Conservation (phyloP, 2,329 filamentous ascomycete genomes). For the Aspergillus fijiensis region DNA sequence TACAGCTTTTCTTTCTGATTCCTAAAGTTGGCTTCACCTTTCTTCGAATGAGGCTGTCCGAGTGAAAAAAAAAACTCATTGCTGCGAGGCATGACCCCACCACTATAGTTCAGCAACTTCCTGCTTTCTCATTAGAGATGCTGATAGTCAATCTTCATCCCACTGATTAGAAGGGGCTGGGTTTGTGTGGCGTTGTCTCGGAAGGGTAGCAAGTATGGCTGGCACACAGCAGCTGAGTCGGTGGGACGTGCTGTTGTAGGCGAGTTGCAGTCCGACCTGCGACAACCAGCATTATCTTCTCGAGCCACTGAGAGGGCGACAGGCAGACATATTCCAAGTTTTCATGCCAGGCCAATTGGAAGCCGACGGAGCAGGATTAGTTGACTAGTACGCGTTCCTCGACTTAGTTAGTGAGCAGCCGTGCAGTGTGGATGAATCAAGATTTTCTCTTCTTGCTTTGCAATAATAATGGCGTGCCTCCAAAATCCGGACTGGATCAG, state of each 20-base stretch:
- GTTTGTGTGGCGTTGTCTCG: not conserved
- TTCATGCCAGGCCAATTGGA: conserved; percentile 16
- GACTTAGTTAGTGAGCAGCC: not conserved
- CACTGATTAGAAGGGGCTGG: not conserved
- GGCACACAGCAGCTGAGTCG: not conserved
- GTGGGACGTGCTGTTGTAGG: not conserved
- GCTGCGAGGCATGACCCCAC: too few relatives aligned
- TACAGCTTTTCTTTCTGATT: too few relatives aligned
- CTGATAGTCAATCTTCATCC: too few relatives aligned
- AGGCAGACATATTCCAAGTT: conserved; percentile 1
- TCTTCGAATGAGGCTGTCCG: too few relatives aligned
- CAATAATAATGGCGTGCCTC: not conserved
- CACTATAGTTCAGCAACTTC: too few relatives aligned
- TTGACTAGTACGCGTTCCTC: not conserved
- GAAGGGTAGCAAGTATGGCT: not conserved
- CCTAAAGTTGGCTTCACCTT: too few relatives aligned
- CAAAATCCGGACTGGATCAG: too few relatives aligned
- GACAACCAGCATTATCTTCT: not conserved
- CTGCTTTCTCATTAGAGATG: too few relatives aligned
- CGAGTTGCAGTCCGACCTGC: not conserved
- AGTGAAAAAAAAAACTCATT: too few relatives aligned
- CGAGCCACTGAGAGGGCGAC: not conserved
- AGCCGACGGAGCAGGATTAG: not conserved
- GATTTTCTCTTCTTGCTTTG: not conserved
- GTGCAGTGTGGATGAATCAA: not conserved